phyloP scores from a whole-genome alignment of 176 grass and related monocot species.

The Oryza longistaminata region DNA sequence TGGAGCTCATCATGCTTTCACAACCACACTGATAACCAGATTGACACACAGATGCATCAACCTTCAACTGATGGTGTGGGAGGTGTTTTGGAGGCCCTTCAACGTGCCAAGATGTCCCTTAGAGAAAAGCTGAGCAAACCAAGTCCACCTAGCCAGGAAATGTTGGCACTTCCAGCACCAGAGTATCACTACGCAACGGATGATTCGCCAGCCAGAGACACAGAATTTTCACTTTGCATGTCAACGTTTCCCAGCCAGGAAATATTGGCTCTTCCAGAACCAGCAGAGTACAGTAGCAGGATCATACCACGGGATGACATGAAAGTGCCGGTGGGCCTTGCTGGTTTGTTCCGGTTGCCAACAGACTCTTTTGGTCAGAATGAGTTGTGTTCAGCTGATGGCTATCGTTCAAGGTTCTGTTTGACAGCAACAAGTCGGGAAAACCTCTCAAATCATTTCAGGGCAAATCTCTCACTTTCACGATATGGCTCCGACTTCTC shows the following conservation, averaged over 20 bases:
- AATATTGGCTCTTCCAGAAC: constrained; percentile 35
- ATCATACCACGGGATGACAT: constrained; percentile 19
- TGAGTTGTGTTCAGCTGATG: constrained; percentile 7
- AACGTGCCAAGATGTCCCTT: constrained; percentile 73
- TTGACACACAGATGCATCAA: constrained; percentile 48
- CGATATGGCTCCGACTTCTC: constrained; percentile 39
- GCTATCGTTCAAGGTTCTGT: constrained; percentile 49
- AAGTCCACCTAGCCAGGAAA: constrained; percentile 37
- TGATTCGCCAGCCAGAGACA: constrained; percentile 31
- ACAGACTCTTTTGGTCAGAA: constrained; percentile 50
- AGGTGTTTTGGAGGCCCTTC: constrained; percentile 79
- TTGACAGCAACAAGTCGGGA: constrained; percentile 25
- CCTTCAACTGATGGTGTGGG: constrained; percentile 46
- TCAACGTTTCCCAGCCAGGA: constrained; percentile 35
- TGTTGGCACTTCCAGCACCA: constrained; percentile 44
- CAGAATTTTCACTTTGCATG: constrained; percentile 38
- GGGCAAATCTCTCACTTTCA: constrained; percentile 14
- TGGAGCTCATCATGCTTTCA: constrained; percentile 59
- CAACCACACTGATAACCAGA: constrained; percentile 52
- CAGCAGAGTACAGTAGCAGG: constrained; percentile 22
- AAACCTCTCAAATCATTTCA: constrained; percentile 24
- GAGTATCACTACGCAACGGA: constrained; percentile 23
- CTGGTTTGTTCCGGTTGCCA: constrained; percentile 88
- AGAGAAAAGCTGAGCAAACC: constrained; percentile 54
- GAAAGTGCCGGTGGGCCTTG: constrained; percentile 57